Conservation (phyloP, 129 eudicot species). For the sunflower (Helianthus annuus) region DNA sequence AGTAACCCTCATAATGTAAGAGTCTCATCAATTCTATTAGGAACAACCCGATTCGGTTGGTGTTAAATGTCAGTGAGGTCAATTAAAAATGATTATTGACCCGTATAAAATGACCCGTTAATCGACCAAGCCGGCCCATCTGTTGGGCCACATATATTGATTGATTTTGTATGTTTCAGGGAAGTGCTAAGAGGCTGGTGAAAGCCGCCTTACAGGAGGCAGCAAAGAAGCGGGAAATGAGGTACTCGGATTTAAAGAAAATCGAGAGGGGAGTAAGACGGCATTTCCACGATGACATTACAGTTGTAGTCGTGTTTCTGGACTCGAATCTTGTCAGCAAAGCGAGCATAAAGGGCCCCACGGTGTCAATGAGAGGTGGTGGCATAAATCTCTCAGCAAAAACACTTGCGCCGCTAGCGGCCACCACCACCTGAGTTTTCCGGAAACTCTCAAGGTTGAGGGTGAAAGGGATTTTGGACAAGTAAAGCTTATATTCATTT, state of each 20-base stretch:
- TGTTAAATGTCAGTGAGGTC: not conserved
- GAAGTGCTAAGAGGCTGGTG: constrained; percentile 81
- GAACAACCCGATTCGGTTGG: not conserved
- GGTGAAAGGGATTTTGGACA: constrained; percentile 26
- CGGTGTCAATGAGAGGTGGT: constrained; percentile 67
- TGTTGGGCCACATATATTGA: not conserved
- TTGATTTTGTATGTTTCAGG: constrained; percentile 52
- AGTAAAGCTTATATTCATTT: constrained; percentile 20
- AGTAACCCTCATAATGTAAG: constrained; percentile 70
- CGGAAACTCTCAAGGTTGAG: not conserved
- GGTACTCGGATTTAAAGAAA: constrained; percentile 82
- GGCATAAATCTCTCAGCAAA: constrained; percentile 50
- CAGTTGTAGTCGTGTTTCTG: constrained; percentile 70
- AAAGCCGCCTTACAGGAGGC: constrained; percentile 81
- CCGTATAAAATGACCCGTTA: not conserved
- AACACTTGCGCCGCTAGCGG: constrained; percentile 48
- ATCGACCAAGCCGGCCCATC: not conserved
- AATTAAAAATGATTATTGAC: not conserved
- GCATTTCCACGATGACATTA: constrained; percentile 93
- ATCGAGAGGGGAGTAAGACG: constrained; percentile 88
- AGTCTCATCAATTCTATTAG: not conserved
- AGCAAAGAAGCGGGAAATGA: constrained; percentile 88
- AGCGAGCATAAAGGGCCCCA: constrained; percentile 61
- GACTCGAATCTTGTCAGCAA: constrained; percentile 70
- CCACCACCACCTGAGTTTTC: constrained; percentile 38